Evolutionary conservation across 352 stramenopile genomes (phyloP).

Genomic region (Pythium volutum): DNA sequence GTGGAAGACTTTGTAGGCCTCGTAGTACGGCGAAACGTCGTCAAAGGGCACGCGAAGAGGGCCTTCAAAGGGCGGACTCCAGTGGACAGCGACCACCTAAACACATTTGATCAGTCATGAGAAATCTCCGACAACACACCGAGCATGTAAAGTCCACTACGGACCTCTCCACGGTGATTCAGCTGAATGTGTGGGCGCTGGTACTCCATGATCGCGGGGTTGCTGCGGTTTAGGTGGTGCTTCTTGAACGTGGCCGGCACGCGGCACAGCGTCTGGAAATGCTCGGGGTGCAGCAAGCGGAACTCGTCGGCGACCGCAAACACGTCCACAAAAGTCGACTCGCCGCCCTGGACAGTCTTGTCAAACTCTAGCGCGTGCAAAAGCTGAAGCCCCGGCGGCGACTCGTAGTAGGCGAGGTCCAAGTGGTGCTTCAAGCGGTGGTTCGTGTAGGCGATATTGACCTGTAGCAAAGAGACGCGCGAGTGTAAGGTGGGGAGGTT

Average conservation of each 20-base stretch:
- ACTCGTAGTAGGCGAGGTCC: slow-evolving; percentile 97
- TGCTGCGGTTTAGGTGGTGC: slow-evolving; percentile 85
- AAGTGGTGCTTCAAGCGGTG: slow-evolving; percentile 90
- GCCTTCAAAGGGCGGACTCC: slow-evolving; percentile 94
- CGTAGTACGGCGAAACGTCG: slow-evolving; percentile 75
- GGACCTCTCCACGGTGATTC: slow-evolving; percentile 77
- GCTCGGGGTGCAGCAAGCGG: slow-evolving; percentile 49
- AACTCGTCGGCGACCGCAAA: slow-evolving; percentile 77
- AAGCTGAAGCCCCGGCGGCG: slow-evolving; percentile 93
- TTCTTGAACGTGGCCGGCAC: slow-evolving; percentile 95
- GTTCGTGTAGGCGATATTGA: slow-evolving; percentile 96
- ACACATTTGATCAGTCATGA: no score
- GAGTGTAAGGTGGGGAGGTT: neutral
- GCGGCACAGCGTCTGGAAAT: slow-evolving; percentile 74
- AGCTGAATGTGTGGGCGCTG: slow-evolving; percentile 92
- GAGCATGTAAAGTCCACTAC: no score
- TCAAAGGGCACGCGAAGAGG: slow-evolving; percentile 80
- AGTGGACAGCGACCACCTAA: slow-evolving; percentile 90
- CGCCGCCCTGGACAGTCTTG: slow-evolving; percentile 72
- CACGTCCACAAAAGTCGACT: slow-evolving; percentile 86
- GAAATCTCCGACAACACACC: no score
- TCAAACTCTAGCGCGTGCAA: slow-evolving; percentile 91
- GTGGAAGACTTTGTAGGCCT: slow-evolving; percentile 78
- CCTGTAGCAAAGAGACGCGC: slow-evolving; percentile 30
- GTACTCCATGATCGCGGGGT: slow-evolving; percentile 91